A percentile compares a stretch with the other conserved stretches of the same genome.
Evolutionary conservation across 2,329 filamentous ascomycete genomes (phyloP).

Genomic region (Immersiporthe knoxdaviesiana): DNA sequence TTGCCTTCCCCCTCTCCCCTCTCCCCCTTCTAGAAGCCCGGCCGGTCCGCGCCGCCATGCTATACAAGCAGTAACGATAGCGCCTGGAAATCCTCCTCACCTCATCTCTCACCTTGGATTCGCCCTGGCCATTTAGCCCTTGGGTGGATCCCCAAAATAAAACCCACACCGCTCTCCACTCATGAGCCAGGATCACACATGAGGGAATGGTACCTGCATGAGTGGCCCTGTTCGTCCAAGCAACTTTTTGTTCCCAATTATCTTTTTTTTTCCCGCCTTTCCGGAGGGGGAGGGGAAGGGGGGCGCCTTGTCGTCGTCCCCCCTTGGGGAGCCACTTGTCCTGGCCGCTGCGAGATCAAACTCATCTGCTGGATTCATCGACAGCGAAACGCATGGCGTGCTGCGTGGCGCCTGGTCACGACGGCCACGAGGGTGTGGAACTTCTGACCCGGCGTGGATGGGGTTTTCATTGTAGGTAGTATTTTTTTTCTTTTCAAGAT

Average conservation of each 20-base stretch:
- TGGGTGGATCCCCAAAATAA: slow-evolving; percentile 12
- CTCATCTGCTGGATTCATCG: slow-evolving; percentile 11
- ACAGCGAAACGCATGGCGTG: slow-evolving; percentile 13
- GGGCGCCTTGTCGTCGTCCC: neutral
- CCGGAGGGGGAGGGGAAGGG: no score
- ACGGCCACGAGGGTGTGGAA: slow-evolving; percentile 3
- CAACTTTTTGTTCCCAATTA: slow-evolving; percentile 4
- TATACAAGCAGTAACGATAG: neutral
- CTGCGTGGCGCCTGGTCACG: slow-evolving; percentile 10
- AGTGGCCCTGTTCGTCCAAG: slow-evolving; percentile 13
- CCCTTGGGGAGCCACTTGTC: neutral
- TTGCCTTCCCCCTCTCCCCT: no score
- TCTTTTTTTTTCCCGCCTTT: neutral
- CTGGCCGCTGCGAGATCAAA: slow-evolving; percentile 4
- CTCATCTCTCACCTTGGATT: slow-evolving; percentile 3
- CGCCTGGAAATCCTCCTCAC: neutral
- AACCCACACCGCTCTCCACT: slow-evolving; percentile 12
- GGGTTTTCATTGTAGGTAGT: neutral
- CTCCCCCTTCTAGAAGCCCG: slow-evolving; percentile 13
- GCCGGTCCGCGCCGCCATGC: slow-evolving; percentile 16
- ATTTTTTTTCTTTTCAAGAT: no score
- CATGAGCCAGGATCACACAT: slow-evolving; percentile 2
- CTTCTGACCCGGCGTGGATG: neutral
- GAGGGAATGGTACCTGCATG: slow-evolving; percentile 23
- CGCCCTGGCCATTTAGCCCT: slow-evolving; percentile 16